Conservation (phyloP, 805 yeast genomes). For the Candida easanensis region DNA sequence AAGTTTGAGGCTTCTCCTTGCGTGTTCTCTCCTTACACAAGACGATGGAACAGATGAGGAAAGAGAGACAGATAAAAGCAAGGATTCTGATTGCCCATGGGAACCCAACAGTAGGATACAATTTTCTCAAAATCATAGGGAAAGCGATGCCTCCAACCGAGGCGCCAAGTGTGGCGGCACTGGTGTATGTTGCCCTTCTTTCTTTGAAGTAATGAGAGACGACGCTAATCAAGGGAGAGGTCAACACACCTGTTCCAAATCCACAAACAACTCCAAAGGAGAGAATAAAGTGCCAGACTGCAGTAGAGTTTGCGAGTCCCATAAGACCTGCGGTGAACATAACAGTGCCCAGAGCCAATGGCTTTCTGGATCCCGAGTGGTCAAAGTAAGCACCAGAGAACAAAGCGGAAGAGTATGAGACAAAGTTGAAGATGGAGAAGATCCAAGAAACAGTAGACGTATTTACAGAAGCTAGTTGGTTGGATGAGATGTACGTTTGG, state of each 20-base stretch:
- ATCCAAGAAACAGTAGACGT: slow-evolving; percentile 62
- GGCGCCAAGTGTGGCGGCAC: slow-evolving; percentile 52
- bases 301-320: slow-evolving; percentile 52
- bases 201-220: slow-evolving; percentile 64
- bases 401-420: slow-evolving; percentile 51
- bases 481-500: slow-evolving; percentile 52
- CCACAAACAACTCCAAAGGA: slow-evolving; percentile 58
- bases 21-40: slow-evolving; percentile 41
- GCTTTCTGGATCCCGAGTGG: slow-evolving; percentile 49
- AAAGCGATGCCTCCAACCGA: slow-evolving; percentile 55
- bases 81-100: slow-evolving; percentile 58
- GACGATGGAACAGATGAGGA: slow-evolving; percentile 34
- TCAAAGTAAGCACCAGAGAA: slow-evolving; percentile 63
- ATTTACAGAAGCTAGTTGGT: slow-evolving; percentile 50
- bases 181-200: slow-evolving; percentile 56
- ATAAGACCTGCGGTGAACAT: slow-evolving; percentile 51
- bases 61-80: slow-evolving; percentile 44
- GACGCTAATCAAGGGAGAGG: slow-evolving; percentile 60
- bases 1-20: slow-evolving; percentile 12
- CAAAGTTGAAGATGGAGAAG: slow-evolving; percentile 56
- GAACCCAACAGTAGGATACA: slow-evolving; percentile 51
- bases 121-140: slow-evolving; percentile 49
- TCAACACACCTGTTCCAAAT: slow-evolving; percentile 55
- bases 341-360: slow-evolving; percentile 43
- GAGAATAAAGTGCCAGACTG: slow-evolving; percentile 59